A percentile compares a stretch with the other conserved stretches of the same genome.
phyloP scores from a whole-genome alignment of 306 rosid genomes.

The Morella rubra region DNA sequence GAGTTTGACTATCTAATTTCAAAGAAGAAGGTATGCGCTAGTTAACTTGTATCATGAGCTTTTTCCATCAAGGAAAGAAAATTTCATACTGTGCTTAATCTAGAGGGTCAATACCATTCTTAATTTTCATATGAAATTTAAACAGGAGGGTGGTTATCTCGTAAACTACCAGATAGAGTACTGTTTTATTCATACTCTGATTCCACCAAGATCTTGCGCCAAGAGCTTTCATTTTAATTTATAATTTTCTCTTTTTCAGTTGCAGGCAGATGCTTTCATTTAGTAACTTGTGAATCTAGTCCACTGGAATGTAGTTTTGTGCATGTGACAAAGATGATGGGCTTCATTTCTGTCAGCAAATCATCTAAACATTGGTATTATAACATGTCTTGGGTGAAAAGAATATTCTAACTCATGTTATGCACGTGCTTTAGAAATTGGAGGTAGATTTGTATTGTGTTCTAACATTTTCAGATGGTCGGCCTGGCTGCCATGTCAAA shows the following conservation, averaged over 20 bases:
- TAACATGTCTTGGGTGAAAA: not conserved
- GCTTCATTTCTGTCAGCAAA: not conserved
- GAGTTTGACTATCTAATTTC: slow-evolving; percentile 88
- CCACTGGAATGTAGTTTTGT: not conserved
- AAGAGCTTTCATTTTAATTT: not conserved
- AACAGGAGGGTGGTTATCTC: not conserved
- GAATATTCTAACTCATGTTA: not conserved
- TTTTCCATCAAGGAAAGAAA: slow-evolving; percentile 13
- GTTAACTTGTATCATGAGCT: not conserved
- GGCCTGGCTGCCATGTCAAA: not conserved
- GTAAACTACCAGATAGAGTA: not conserved
- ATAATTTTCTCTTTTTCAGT: not conserved
- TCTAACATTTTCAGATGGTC: not conserved
- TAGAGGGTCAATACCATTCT: slow-evolving; percentile 8
- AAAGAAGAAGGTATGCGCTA: slow-evolving; percentile 77
- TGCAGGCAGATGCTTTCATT: not conserved
- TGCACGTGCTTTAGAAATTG: not conserved
- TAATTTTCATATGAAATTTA: not conserved
- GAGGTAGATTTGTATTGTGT: not conserved
- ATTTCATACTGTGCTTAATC: not conserved
- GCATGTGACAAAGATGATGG: not conserved
- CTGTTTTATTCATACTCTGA: not conserved
- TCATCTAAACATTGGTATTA: not conserved
- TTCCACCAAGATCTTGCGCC: not conserved
- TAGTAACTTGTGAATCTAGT: not conserved